Evolutionary conservation across 164 flowering plant genomes (phyloP).

Genomic region (Dillenia suffruticosa): DNA sequence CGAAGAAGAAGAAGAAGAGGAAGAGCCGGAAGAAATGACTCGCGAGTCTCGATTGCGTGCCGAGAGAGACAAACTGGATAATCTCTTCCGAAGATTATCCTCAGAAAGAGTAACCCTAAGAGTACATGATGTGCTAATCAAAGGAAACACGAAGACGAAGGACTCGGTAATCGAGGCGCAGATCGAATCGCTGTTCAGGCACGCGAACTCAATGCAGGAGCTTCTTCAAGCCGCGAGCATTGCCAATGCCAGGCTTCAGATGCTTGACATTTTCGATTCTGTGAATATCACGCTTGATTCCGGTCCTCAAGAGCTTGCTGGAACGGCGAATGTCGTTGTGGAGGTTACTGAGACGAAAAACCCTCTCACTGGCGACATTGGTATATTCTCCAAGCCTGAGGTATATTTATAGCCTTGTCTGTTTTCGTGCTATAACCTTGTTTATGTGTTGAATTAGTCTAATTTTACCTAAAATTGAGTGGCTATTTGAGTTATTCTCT

Average conservation of each 20-base stretch:
- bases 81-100: conserved; percentile 38
- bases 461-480: no score
- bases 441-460: no score
- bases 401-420: conserved; percentile 22
- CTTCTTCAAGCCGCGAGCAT: conserved; percentile 50
- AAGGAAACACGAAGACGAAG: conserved; percentile 80
- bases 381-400: conserved; percentile 77
- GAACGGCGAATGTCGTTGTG: conserved; percentile 73
- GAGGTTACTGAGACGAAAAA: conserved; percentile 57
- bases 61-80: conserved; percentile 34
- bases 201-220: conserved; percentile 61
- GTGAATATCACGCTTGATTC: conserved; percentile 73
- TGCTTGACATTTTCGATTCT: conserved; percentile 67
- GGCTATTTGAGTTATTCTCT: no score
- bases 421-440: not conserved
- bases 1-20: conserved; percentile 37
- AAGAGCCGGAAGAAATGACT: conserved; percentile 14
- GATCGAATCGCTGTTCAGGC: conserved; percentile 32
- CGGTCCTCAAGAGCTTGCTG: conserved; percentile 89
- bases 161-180: conserved; percentile 71
- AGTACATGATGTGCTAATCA: conserved; percentile 77
- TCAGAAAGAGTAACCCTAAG: conserved; percentile 50
- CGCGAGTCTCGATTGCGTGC: conserved; percentile 15
- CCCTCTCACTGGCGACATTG: conserved; percentile 64
- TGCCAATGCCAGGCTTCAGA: conserved; percentile 47